Percentiles rank a stretch among this genome's conserved stretches.
phyloP scores from a whole-genome alignment of 1,139 yeast species.

The Pichia sp. region DNA sequence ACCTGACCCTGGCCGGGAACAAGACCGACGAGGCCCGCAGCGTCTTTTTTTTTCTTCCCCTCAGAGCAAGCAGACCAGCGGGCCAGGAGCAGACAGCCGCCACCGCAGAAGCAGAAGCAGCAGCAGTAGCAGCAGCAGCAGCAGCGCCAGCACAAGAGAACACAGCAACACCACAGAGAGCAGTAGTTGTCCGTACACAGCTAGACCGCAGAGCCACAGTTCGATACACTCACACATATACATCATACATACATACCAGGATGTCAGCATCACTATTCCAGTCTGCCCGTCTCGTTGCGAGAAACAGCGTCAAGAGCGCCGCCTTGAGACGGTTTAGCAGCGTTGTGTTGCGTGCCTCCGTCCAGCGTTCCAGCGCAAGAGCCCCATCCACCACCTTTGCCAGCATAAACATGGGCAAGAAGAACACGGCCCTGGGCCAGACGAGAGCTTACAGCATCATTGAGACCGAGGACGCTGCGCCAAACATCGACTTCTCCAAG shows the following conservation, averaged over 20 bases:
- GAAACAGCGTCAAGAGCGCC: background rate
- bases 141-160: background rate
- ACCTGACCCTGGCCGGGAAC: background rate
- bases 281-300: background rate
- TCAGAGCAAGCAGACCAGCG: too few species aligned
- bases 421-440: background rate
- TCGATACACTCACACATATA: background rate
- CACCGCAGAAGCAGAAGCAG: too few species aligned
- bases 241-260: background rate
- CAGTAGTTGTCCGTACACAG: background rate
- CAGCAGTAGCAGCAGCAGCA: background rate
- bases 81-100: too few species aligned
- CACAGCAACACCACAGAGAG: background rate
- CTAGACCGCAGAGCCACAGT: background rate
- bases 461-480: slow-evolving; percentile 29
- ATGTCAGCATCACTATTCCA: background rate
- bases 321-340: background rate
- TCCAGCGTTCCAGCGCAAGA: background rate
- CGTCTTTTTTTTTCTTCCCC: background rate
- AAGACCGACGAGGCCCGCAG: background rate
- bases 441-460: slow-evolving; percentile 18
- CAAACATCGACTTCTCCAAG: slow-evolving; percentile 25
- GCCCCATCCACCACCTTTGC: background rate
- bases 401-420: background rate
- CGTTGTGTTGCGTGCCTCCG: background rate